Percentiles rank a stretch among this genome's conserved stretches.
These are phyloP conservation scores for Fusarium palustre DNA, from an alignment of 2,329 filamentous ascomycete species.

Conservation along the genomic window DNA sequence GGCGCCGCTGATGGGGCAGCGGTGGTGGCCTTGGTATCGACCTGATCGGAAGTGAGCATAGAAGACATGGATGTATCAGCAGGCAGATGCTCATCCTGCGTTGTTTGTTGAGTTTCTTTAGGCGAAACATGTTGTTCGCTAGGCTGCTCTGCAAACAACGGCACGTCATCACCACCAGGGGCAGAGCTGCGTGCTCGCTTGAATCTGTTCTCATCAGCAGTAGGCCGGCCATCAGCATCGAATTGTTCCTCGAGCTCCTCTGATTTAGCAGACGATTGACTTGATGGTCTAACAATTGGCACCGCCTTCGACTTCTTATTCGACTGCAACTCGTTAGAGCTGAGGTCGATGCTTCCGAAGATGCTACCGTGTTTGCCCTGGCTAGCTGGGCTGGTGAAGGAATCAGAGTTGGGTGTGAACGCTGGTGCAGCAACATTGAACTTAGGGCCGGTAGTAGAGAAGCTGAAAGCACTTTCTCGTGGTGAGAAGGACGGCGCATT, in stretches of 20 bases:
- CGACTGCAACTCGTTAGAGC: constrained; percentile 72
- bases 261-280: constrained; percentile 56
- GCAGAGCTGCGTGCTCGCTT: constrained; percentile 78
- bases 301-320: constrained; percentile 83
- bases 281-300: constrained; percentile 78
- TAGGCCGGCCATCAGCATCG: constrained; percentile 65
- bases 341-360: constrained; percentile 76
- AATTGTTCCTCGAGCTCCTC: constrained; percentile 42
- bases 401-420: constrained; percentile 74
- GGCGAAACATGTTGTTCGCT: constrained; percentile 27
- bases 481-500: constrained; percentile 79
- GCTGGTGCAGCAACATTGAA: constrained; percentile 82
- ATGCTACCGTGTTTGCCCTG: constrained; percentile 64
- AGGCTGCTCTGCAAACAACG: constrained; percentile 75
- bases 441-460: constrained; percentile 73
- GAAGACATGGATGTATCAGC: constrained; percentile 67
- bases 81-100: constrained; percentile 54
- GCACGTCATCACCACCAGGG: constrained; percentile 77
- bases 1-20: constrained; percentile 65
- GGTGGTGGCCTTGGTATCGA: constrained; percentile 65
- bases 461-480: constrained; percentile 72
- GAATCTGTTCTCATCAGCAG: constrained; percentile 73
- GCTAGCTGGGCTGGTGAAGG: constrained; percentile 59
- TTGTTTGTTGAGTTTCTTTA: constrained; percentile 31
- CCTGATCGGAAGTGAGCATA: constrained; percentile 63